Evolutionary conservation across 495 filamentous ascomycete species (phyloP).

Genomic region (Neurospora tetrasperma): DNA sequence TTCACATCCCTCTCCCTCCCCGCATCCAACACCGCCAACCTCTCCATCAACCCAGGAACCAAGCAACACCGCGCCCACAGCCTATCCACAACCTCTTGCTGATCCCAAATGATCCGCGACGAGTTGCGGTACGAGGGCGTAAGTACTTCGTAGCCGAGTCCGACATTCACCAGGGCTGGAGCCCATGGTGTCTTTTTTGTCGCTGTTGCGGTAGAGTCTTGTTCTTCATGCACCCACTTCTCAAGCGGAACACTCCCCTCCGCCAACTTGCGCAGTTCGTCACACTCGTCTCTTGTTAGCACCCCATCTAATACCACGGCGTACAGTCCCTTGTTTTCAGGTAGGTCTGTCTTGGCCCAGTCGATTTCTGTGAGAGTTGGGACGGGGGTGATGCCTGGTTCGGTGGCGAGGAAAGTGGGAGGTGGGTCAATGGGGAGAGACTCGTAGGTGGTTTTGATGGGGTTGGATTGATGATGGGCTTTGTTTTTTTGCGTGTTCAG

Average conservation of each 20-base stretch:
- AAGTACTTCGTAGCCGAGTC: slow-evolving; percentile 48
- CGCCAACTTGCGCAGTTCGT: slow-evolving; percentile 43
- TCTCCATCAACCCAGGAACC: slow-evolving; percentile 21
- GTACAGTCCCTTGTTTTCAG: slow-evolving; percentile 43
- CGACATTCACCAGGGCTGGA: slow-evolving; percentile 60
- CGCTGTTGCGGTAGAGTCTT: too few species aligned
- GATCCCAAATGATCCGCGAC: slow-evolving; percentile 67
- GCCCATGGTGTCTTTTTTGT: slow-evolving; percentile 35
- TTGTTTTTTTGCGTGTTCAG: neutral
- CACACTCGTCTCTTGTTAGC: slow-evolving; percentile 51
- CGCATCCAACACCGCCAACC: slow-evolving; percentile 9
- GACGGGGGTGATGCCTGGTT: slow-evolving; percentile 9
- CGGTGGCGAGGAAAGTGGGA: slow-evolving; percentile 19
- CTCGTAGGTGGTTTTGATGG: slow-evolving; percentile 21
- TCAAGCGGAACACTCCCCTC: slow-evolving; percentile 35
- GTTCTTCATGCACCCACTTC: neutral
- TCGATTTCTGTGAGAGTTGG: slow-evolving; percentile 36
- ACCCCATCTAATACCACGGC: slow-evolving; percentile 58
- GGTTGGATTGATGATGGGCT: neutral
- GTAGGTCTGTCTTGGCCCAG: slow-evolving; percentile 40
- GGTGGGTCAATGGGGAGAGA: slow-evolving; percentile 25
- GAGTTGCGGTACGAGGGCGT: slow-evolving; percentile 51
- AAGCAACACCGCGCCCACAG: slow-evolving; percentile 44
- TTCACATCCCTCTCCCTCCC: neutral
- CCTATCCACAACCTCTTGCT: slow-evolving; percentile 46